phyloP scores from a whole-genome alignment of 495 filamentous ascomycete species.

The Penicillium subrubescens region DNA sequence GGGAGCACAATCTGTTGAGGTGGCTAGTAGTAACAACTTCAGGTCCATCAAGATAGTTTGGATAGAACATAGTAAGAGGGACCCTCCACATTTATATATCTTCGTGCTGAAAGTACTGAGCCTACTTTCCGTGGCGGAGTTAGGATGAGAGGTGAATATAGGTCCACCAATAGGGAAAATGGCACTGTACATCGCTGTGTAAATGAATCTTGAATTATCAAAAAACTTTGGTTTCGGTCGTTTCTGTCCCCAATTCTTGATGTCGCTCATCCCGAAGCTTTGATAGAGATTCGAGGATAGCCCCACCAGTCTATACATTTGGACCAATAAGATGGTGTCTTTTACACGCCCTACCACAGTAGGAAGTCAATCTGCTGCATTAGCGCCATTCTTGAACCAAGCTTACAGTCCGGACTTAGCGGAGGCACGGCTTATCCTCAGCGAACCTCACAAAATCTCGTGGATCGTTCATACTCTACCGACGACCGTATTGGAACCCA shows the following conservation, averaged over 20 bases:
- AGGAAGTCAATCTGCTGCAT: slow-evolving; percentile 15
- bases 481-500: not conserved
- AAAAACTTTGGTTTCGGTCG: not conserved
- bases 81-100: not conserved
- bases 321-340: not conserved
- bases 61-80: not conserved
- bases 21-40: not conserved
- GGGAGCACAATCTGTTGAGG: not conserved
- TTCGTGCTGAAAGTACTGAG: not conserved
- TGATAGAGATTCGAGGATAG: not conserved
- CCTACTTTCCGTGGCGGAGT: not conserved
- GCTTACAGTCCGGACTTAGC: not conserved
- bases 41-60: not conserved
- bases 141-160: not conserved
- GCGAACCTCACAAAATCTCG: not conserved
- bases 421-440: not conserved
- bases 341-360: not conserved
- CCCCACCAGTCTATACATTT: not conserved
- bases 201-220: not conserved
- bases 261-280: not conserved
- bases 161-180: not conserved
- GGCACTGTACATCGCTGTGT: not conserved
- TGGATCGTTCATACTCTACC: not conserved
- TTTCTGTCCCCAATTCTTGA: not conserved
- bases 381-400: slow-evolving; percentile 2